Evolutionary conservation across 1,284 basidiomycete species (phyloP), one percentile per base, ranked within the genome.

Genomic region (Vanrija humicola): DNA sequence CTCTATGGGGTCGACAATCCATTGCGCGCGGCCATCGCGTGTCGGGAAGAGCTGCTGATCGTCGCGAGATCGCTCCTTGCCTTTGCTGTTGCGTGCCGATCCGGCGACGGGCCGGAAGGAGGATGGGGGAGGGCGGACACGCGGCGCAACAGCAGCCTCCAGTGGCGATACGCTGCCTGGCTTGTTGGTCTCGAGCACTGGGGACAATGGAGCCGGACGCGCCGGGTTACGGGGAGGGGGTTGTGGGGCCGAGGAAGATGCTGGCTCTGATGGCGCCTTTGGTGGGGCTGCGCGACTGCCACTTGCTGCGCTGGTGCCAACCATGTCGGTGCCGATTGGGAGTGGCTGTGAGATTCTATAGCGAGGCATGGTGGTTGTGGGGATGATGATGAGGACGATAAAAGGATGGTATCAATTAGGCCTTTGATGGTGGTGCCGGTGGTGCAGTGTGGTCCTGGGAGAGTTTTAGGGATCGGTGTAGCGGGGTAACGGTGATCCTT

Each of bases 1-100:
- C 48, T 67, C 63, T 6, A 57, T 26, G 8, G 63, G 46, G 51
- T 73, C 70, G 2, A 68, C 46, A 1, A 68, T 50, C 70, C 70
- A 73, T 6, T 58, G 58, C 12, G 63, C 62, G 19, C 55, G 54
- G 0, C 51, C 55, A 10, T 26, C 25, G 7, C 50, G 55, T 10
- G 34, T 15, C 10, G 34, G 34, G 34, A 34, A 34, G 12, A 34
- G 34, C 40, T 42, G 38, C 38, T 56, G 55, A 16, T 38, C 38
- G 34, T 39, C 42, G 1, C 34, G 34, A 5, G 34, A 34, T 15
- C 48, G 54, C 39, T 54, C 58, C 52, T 60, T 56, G 28, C 58
- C 55, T 18, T 60, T 60, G 5, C 28, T 29, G 46, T 38, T 34
- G 2, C 34, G 34, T 34, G 34, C 9, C 43, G 38, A 23, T 18